Evolutionary conservation across 2,329 filamentous ascomycete species (phyloP).

Genomic region (Claviceps humidiphila): DNA sequence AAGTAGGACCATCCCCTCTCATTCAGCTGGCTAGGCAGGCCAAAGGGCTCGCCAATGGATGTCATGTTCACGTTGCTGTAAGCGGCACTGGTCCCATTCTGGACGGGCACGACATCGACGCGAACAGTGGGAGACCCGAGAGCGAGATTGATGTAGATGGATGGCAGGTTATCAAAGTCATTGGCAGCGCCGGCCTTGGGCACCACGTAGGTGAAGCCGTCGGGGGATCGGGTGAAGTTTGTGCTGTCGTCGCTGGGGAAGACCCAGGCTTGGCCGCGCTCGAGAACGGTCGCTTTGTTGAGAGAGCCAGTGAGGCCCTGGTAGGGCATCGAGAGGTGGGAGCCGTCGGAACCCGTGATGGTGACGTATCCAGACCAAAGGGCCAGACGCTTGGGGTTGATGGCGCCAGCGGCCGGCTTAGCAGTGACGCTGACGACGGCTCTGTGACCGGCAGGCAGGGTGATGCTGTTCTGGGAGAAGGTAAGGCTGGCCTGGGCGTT

Average conservation of each 20-base stretch:
- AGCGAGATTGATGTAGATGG: conserved; percentile 18
- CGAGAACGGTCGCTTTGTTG: no score
- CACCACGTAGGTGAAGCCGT: conserved; percentile 25
- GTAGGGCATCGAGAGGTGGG: no score
- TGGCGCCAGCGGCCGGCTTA: conserved; percentile 22
- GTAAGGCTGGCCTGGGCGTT: conserved; percentile 26
- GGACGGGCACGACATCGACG: conserved; percentile 26
- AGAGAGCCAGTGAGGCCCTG: no score
- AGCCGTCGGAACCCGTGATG: conserved; percentile 24
- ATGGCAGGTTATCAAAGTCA: conserved; percentile 2
- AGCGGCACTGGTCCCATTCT: conserved; percentile 10
- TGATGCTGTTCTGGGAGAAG: conserved; percentile 30
- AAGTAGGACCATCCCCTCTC: conserved; percentile 5
- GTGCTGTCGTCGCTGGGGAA: no score
- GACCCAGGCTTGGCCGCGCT: no score
- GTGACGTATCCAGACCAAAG: conserved; percentile 30
- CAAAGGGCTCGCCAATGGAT: conserved; percentile 25
- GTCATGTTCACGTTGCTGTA: conserved; percentile 22
- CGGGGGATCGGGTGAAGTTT: background rate
- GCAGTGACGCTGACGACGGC: conserved; percentile 33
- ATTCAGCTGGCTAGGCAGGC: conserved; percentile 22
- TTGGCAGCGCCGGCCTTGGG: conserved; percentile 23
- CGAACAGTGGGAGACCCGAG: conserved; percentile 31
- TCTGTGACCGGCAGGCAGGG: conserved; percentile 26
- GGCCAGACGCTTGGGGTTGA: conserved; percentile 23